phyloP scores from a whole-genome alignment of 768 basidiomycete genomes.

The Auricularia cornea region DNA sequence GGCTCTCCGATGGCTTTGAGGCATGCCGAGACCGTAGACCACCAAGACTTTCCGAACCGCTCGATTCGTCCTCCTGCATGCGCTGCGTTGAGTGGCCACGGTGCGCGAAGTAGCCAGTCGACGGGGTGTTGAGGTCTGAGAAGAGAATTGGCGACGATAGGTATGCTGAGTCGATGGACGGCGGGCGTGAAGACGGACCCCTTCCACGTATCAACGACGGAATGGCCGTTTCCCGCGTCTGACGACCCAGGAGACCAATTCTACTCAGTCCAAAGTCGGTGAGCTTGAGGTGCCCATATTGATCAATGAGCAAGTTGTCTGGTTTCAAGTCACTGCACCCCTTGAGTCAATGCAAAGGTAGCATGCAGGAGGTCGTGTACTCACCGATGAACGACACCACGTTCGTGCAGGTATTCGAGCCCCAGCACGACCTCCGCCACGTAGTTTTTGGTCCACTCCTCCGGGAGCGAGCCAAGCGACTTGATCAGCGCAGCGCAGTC shows the following conservation, averaged over 20 bases:
- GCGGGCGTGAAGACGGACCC: slow-evolving; percentile 68
- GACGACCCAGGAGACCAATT: slow-evolving; percentile 96
- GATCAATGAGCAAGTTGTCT: slow-evolving; percentile 95
- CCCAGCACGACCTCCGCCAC: slow-evolving; percentile 94
- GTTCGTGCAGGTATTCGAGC: slow-evolving; percentile 90
- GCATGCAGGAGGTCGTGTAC: slow-evolving; percentile 17
- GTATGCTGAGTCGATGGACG: slow-evolving; percentile 73
- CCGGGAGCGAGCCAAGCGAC: slow-evolving; percentile 83
- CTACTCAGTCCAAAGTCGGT: slow-evolving; percentile 97
- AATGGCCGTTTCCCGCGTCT: slow-evolving; percentile 57
- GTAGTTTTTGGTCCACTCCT: slow-evolving; percentile 96
- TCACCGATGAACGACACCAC: slow-evolving; percentile 94
- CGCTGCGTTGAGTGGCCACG: slow-evolving; percentile 53
- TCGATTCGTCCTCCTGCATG: slow-evolving; percentile 68
- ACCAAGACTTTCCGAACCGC: slow-evolving; percentile 67
- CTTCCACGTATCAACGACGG: slow-evolving; percentile 37
- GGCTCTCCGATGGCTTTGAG: slow-evolving; percentile 55
- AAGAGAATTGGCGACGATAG: slow-evolving; percentile 67
- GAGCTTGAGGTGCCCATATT: slow-evolving; percentile 92
- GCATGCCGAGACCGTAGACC: slow-evolving; percentile 44
- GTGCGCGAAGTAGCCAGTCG: slow-evolving; percentile 77
- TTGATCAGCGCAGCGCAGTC: slow-evolving; percentile 98
- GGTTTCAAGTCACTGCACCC: slow-evolving; percentile 97
- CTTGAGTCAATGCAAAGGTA: slow-evolving; percentile 8
- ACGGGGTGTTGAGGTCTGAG: slow-evolving; percentile 39